Evolutionary conservation across 2,329 filamentous ascomycete species (phyloP), one percentile per base, ranked within the genome.

Genomic region (Calonectria fujianensis): DNA sequence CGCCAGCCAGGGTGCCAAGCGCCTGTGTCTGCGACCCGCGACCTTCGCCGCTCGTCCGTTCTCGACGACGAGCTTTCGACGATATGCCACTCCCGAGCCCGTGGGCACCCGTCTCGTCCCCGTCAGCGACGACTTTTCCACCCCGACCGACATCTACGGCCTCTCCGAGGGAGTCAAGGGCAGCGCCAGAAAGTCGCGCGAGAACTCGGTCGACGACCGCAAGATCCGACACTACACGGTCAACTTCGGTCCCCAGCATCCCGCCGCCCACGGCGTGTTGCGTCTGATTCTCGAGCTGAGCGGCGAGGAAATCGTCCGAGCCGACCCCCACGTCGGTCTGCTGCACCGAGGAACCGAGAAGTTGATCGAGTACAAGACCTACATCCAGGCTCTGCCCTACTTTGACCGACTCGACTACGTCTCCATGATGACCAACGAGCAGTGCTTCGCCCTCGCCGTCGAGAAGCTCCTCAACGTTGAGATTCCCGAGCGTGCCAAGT

Each of bases 341-440:
- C 91, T 99, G 83, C 97, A 99, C 87, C 93, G 97, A 82, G 97
- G 97, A 80, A 99, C 97, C 77, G 97, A 99, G 91, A 99, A 99
- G 91, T 92, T 99, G 88, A 98, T 98, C 88, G 97, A 99, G 90
- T 99, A 99, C 92, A 98, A 98, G 91, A 98, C 96, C 81, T 99
- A 99, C 85, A 91, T 98, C 83, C 97, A 99, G 90, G 97, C 97
- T 73, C 90, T 99, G 84, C 97, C 97, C 72, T 99, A 99, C 90
- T 99, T 99, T 85, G 97, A 99, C 88, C 95, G 97, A 81, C 91
- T 99, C 86, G 97, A 99, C 88, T 99, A 99, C 87, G 96, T 98
- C 81, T 98, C 96, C 83, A 99, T 99, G 97, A 99, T 99, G 97
- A 99, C 97, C 83, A 99, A 99, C 87, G 97, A 99, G 90, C 97